Percentiles rank a stretch among this genome's conserved stretches.
phyloP scores from a whole-genome alignment of 2,329 filamentous ascomycete genomes.

The Sporothrix euskadiensis region DNA sequence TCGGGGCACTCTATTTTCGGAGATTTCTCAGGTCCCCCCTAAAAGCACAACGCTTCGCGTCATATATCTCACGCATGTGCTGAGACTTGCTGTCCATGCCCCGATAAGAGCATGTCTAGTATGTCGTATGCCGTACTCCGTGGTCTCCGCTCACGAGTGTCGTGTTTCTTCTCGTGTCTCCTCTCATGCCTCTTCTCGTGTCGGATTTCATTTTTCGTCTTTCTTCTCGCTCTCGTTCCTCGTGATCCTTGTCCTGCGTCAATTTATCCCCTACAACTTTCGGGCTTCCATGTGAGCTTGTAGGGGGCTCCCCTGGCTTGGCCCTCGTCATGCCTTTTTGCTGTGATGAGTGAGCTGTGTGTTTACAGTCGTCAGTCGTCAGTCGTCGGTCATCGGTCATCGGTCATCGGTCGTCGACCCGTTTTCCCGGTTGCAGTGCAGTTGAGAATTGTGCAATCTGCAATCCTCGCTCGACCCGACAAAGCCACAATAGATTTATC shows the following conservation, averaged over 20 bases:
- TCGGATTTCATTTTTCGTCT: background rate
- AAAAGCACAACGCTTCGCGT: background rate
- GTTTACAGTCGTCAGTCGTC: background rate
- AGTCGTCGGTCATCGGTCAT: background rate
- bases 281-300: background rate
- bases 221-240: background rate
- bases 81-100: background rate
- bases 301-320: background rate
- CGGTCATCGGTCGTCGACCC: constrained; percentile 1
- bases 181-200: background rate
- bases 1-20: background rate
- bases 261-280: background rate
- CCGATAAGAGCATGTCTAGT: background rate
- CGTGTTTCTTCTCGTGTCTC: background rate
- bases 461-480: background rate
- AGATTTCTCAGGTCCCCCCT: background rate
- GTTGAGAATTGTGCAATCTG: background rate
- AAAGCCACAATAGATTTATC: background rate
- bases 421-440: background rate
- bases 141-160: background rate
- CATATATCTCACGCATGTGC: constrained; percentile 15
- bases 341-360: background rate
- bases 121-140: background rate
- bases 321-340: background rate
- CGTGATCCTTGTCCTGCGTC: background rate